These are phyloP conservation scores for Albugo candida DNA, from an alignment of 352 stramenopile genomes.

Conservation along the genomic window DNA sequence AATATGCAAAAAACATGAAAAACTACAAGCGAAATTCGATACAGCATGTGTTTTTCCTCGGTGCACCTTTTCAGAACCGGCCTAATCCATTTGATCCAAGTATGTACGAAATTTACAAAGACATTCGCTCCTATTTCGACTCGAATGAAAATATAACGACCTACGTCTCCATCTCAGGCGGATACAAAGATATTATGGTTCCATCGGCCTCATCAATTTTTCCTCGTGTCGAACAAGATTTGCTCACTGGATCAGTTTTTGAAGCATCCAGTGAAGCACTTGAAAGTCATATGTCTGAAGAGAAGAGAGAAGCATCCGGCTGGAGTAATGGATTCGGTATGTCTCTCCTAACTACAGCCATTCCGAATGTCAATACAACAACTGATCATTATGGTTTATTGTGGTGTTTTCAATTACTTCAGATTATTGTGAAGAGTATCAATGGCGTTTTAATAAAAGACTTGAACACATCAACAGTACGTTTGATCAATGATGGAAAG, in stretches of 20 bases:
- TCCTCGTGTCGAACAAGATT: conserved; percentile 14
- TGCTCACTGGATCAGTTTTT: too few relatives aligned
- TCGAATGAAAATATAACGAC: conserved; percentile 1
- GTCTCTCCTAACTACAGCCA: conserved; percentile 26
- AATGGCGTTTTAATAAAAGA: not conserved
- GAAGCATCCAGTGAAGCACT: too few relatives aligned
- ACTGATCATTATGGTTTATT: conserved; percentile 70
- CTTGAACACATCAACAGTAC: too few relatives aligned
- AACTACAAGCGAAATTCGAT: conserved; percentile 12
- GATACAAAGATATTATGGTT: conserved; percentile 62
- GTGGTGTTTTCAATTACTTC: conserved; percentile 71
- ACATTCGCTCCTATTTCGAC: not conserved
- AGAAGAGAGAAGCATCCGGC: not conserved
- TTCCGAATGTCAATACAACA: conserved; percentile 35
- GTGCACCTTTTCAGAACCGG: conserved; percentile 30
- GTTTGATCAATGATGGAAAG: conserved; percentile 18
- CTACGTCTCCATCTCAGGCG: conserved; percentile 58
- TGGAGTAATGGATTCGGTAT: conserved; percentile 12
- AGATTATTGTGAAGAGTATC: conserved; percentile 36
- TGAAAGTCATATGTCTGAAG: too few relatives aligned
- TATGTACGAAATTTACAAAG: conserved; percentile 35
- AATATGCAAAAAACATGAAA: conserved; percentile 27
- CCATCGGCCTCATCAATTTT: conserved; percentile 24
- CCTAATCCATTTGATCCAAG: conserved; percentile 46
- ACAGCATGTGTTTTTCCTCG: conserved; percentile 51